phyloP scores from a whole-genome alignment of 2,329 filamentous ascomycete species.

The Sphaceloma murrayae region DNA sequence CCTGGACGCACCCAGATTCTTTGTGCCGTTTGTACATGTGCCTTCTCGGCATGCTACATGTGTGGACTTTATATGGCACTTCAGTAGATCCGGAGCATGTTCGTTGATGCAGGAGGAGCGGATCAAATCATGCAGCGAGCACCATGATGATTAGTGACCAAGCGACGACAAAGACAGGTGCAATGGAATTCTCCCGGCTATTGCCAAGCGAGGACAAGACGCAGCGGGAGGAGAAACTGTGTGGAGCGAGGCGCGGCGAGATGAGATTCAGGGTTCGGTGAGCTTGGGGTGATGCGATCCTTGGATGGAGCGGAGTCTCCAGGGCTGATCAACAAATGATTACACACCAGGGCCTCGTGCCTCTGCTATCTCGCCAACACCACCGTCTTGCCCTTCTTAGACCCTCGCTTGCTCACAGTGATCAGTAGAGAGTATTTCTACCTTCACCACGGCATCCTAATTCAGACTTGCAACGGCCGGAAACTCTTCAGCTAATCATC shows the following conservation, averaged over 20 bases:
- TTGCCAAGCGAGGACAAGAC: constrained; percentile 9
- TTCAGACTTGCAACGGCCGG: constrained; percentile 3
- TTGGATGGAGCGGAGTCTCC: not conserved
- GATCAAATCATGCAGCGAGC: too few species aligned
- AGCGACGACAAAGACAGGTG: too few species aligned
- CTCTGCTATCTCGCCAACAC: not conserved
- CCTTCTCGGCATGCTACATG: too few species aligned
- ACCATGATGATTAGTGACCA: too few species aligned
- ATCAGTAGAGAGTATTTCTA: not conserved
- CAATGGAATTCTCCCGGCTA: not conserved
- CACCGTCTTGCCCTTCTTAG: not conserved
- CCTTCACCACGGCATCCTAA: not conserved
- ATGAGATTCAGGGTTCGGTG: not conserved
- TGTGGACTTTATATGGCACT: too few species aligned
- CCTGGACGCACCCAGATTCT: too few species aligned
- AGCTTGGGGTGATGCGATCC: not conserved
- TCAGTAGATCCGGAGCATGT: too few species aligned
- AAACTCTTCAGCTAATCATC: constrained; percentile 1
- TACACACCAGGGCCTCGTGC: constrained; percentile 9
- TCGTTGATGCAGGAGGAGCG: too few species aligned
- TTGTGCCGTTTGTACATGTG: too few species aligned
- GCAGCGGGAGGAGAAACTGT: too few species aligned
- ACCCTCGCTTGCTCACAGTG: not conserved
- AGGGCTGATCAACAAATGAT: constrained; percentile 11
- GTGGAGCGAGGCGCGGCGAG: too few species aligned